These are phyloP conservation scores for Aureobasidium sp. DNA, from an alignment of 2,329 filamentous ascomycete genomes.

Conservation along the genomic window DNA sequence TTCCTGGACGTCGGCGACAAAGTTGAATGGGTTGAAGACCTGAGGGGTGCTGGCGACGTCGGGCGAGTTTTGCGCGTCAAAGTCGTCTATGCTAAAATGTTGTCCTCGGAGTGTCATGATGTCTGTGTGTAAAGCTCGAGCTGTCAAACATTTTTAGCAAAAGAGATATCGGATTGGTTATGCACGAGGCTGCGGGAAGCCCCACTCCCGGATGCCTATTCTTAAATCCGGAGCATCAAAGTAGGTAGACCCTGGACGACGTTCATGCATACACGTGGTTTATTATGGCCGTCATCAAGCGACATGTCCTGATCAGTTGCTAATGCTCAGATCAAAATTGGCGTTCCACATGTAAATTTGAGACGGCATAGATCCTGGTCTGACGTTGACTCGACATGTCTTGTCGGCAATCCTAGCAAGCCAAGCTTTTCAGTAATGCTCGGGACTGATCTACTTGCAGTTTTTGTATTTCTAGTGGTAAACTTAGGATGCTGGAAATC, in stretches of 20 bases:
- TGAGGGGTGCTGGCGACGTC: constrained; percentile 10
- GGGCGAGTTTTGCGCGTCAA: constrained; percentile 32
- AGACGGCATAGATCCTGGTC: not conserved
- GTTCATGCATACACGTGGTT: not conserved
- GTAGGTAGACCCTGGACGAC: constrained; percentile 6
- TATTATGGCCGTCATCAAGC: not conserved
- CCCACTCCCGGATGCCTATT: constrained; percentile 2
- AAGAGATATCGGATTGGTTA: constrained; percentile 6
- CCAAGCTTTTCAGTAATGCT: constrained; percentile 8
- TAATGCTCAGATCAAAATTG: not conserved
- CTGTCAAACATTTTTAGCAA: constrained; percentile 2
- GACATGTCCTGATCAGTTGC: not conserved
- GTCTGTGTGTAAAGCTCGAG: not conserved
- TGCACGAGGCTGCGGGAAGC: constrained; percentile 7
- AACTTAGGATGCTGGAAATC: not conserved
- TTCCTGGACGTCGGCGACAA: constrained; percentile 73
- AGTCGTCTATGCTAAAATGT: constrained; percentile 49
- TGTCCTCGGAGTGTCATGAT: constrained; percentile 43
- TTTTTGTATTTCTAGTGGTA: not conserved
- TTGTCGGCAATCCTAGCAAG: constrained; percentile 10
- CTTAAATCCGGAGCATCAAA: constrained; percentile 6
- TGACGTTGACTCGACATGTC: not conserved
- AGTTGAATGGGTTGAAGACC: constrained; percentile 24
- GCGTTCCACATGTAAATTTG: not conserved
- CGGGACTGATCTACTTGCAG: constrained; percentile 4